A percentile compares a stretch with the other conserved stretches of the same genome.
phyloP scores from a whole-genome alignment of 805 yeast genomes.

The Lachancea nothofagi region DNA sequence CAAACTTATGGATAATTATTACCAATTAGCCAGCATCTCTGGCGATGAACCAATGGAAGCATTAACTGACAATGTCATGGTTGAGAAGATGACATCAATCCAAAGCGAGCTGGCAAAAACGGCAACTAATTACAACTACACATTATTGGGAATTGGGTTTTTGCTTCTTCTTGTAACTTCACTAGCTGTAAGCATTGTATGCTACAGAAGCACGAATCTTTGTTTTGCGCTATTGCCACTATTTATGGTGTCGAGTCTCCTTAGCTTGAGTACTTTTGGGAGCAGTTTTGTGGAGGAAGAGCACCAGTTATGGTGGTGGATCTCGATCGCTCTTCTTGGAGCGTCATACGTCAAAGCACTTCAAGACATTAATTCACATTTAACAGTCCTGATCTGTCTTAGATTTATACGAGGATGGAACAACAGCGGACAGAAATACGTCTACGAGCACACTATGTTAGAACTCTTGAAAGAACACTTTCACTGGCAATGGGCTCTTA shows the following conservation, averaged over 20 bases:
- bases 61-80: slow-evolving; percentile 20
- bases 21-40: slow-evolving; percentile 43
- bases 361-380: slow-evolving; percentile 11
- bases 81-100: slow-evolving; percentile 38
- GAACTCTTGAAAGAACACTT: slow-evolving; percentile 36
- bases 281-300: slow-evolving; percentile 94
- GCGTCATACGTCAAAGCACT: slow-evolving; percentile 9
- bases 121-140: slow-evolving; percentile 70
- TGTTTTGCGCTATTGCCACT: slow-evolving; percentile 11
- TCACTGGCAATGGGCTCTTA: slow-evolving; percentile 44
- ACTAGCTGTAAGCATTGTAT: slow-evolving; percentile 1
- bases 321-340: slow-evolving; percentile 35
- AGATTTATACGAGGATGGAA: slow-evolving; percentile 78
- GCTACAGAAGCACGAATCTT: slow-evolving; percentile 2
- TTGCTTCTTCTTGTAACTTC: slow-evolving; percentile 19
- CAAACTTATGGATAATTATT: slow-evolving; percentile 44
- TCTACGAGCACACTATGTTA: slow-evolving; percentile 45
- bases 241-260: slow-evolving; percentile 31
- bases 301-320: slow-evolving; percentile 94
- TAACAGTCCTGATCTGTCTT: slow-evolving; percentile 32
- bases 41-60: slow-evolving; percentile 7
- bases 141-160: slow-evolving; percentile 32
- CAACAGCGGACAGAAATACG: slow-evolving; percentile 81
- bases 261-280: slow-evolving; percentile 63
- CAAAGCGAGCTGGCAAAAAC: slow-evolving; percentile 50